Conservation (phyloP, 805 yeast species). For the Candida sithepensis region DNA sequence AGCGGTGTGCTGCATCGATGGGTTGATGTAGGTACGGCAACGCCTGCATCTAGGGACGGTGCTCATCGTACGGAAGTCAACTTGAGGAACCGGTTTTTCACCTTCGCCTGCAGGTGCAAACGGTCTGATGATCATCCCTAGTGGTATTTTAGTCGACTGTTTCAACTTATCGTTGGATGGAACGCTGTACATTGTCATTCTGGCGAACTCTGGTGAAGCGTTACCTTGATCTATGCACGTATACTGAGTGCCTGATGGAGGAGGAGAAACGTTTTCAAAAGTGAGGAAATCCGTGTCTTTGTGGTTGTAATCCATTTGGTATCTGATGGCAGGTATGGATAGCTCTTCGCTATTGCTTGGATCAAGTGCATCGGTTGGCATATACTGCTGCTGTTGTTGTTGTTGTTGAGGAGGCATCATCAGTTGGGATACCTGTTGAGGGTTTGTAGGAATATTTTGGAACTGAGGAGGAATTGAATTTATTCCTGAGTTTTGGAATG, state of each 20-base stretch:
- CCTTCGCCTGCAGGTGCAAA: constrained; percentile 60
- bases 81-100: constrained; percentile 59
- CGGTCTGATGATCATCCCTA: constrained; percentile 79
- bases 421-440: background rate
- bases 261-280: constrained; percentile 77
- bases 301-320: constrained; percentile 31
- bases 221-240: constrained; percentile 77
- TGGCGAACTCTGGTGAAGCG: constrained; percentile 73
- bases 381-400: background rate
- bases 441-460: background rate
- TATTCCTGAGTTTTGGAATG: background rate
- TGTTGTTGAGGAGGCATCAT: constrained; percentile 2
- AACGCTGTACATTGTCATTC: constrained; percentile 76
- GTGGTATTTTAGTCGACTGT: constrained; percentile 67
- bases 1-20: constrained; percentile 67
- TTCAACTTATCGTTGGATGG: constrained; percentile 74
- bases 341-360: constrained; percentile 23
- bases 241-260: constrained; percentile 71
- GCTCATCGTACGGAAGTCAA: constrained; percentile 50
- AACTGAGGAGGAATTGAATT: constrained; percentile 2
- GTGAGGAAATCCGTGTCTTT: constrained; percentile 55
- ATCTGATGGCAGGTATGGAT: constrained; percentile 35
- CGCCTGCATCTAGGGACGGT: constrained; percentile 90
- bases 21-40: constrained; percentile 88
- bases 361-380: constrained; percentile 8